phyloP scores from a whole-genome alignment of 768 basidiomycete species.

The Hygrophoropsis aurantiaca region DNA sequence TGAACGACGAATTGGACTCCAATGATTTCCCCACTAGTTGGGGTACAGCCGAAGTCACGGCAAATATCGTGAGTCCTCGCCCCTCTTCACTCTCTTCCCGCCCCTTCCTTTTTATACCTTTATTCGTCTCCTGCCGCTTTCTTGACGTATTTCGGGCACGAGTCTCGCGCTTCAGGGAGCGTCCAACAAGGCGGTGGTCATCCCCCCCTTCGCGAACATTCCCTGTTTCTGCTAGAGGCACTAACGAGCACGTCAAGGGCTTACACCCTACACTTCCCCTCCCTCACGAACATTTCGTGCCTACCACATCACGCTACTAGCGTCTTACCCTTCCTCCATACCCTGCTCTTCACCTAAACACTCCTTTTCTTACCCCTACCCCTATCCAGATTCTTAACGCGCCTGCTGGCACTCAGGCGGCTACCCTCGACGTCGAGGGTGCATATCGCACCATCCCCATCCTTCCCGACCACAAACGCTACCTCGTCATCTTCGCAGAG shows the following conservation, averaged over 20 bases:
- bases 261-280: slow-evolving; percentile 11
- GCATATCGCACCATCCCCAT: not conserved
- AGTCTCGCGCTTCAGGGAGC: too few species aligned
- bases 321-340: slow-evolving; percentile 6
- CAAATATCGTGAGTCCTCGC: not conserved
- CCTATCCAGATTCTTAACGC: too few species aligned
- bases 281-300: not conserved
- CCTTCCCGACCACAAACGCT: not conserved
- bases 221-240: slow-evolving; percentile 17
- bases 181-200: too few species aligned
- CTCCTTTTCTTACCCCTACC: slow-evolving; percentile 12
- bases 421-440: slow-evolving; percentile 12
- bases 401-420: slow-evolving; percentile 22
- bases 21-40: not conserved
- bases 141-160: too few species aligned
- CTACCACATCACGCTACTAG: not conserved
- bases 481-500: slow-evolving; percentile 4
- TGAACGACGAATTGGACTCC: slow-evolving; percentile 7
- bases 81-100: too few species aligned
- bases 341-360: slow-evolving; percentile 9
- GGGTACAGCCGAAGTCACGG: not conserved
- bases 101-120: too few species aligned
- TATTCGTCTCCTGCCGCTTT: too few species aligned
- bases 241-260: slow-evolving; percentile 10
- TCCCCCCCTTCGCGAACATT: too few species aligned